Conservation (phyloP, 2,329 filamentous ascomycete species). For the Cercospora sp. region DNA sequence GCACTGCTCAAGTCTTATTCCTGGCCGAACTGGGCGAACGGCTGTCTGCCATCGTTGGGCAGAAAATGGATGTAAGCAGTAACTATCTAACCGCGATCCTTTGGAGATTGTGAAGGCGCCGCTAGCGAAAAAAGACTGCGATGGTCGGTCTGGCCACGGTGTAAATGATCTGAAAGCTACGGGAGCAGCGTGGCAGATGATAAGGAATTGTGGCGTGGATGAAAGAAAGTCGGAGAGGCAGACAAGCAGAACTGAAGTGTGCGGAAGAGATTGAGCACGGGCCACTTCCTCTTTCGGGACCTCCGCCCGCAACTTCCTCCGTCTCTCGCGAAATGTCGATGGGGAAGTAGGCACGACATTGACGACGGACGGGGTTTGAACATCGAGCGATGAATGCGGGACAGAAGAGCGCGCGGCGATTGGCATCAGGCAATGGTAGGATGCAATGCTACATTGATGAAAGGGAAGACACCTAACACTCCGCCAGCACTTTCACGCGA, state of each 20-base stretch:
- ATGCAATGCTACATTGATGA: neutral
- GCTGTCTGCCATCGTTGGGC: too few species aligned
- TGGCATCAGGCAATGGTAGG: constrained; percentile 45
- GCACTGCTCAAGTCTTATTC: neutral
- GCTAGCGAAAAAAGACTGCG: constrained; percentile 97
- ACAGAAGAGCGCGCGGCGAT: constrained; percentile 47
- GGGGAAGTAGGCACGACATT: constrained; percentile 5
- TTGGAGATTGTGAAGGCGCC: constrained; percentile 69
- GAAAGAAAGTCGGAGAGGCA: constrained; percentile 34
- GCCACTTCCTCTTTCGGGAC: neutral
- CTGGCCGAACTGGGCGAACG: too few species aligned
- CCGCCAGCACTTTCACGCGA: constrained; percentile 40
- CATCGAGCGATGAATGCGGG: constrained; percentile 45
- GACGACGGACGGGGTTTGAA: neutral
- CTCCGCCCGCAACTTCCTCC: constrained; percentile 1
- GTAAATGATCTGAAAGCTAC: constrained; percentile 89
- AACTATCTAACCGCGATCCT: constrained; percentile 97
- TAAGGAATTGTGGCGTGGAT: constrained; percentile 78
- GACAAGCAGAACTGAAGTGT: constrained; percentile 17
- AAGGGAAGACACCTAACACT: constrained; percentile 7
- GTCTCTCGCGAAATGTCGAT: constrained; percentile 7
- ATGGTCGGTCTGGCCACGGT: constrained; percentile 74
- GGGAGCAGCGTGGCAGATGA: constrained; percentile 70
- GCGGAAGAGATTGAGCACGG: neutral
- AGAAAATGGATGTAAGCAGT: constrained; percentile 67